A percentile compares a stretch with the other conserved stretches of the same genome.
Evolutionary conservation across 345 rosid species (phyloP).

Genomic region (Eucalyptus polyanthemos): DNA sequence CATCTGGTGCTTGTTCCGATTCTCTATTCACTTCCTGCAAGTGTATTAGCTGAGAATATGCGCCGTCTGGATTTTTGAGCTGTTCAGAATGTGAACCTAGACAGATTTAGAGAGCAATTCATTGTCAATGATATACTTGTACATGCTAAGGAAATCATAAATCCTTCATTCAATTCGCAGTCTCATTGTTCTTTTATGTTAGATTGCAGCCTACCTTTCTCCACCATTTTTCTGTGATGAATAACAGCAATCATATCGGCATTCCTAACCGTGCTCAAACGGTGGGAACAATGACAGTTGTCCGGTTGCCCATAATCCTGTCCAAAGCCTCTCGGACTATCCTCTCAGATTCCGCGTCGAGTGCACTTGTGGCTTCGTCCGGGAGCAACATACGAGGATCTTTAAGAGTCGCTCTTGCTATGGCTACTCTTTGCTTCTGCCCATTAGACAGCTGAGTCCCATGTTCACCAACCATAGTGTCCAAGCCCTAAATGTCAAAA

Average conservation of each 20-base stretch:
- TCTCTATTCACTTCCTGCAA: conserved; percentile 50
- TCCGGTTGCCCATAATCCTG: conserved; percentile 19
- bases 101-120: not conserved
- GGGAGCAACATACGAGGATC: conserved; percentile 23
- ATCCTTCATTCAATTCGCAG: not conserved
- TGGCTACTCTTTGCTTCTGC: conserved; percentile 35
- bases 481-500: conserved; percentile 10
- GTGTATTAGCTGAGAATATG: not conserved
- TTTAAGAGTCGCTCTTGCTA: conserved; percentile 26
- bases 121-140: not conserved
- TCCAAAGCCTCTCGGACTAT: conserved; percentile 17
- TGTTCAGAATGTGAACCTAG: conserved; percentile 59
- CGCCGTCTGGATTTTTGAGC: conserved; percentile 22
- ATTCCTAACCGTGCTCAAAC: conserved; percentile 16
- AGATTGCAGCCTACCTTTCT: conserved; percentile 13
- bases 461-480: conserved; percentile 33
- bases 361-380: conserved; percentile 32
- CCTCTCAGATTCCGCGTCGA: conserved; percentile 21
- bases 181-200: not conserved
- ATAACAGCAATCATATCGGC: conserved; percentile 17
- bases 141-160: not conserved
- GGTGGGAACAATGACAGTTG: conserved; percentile 23
- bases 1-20: conserved; percentile 17
- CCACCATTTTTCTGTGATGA: conserved; percentile 14
- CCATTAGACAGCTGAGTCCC: conserved; percentile 38